Base-by-base conservation (phyloP, 805 yeast genomes). In the Candida multigemmis region DNA sequence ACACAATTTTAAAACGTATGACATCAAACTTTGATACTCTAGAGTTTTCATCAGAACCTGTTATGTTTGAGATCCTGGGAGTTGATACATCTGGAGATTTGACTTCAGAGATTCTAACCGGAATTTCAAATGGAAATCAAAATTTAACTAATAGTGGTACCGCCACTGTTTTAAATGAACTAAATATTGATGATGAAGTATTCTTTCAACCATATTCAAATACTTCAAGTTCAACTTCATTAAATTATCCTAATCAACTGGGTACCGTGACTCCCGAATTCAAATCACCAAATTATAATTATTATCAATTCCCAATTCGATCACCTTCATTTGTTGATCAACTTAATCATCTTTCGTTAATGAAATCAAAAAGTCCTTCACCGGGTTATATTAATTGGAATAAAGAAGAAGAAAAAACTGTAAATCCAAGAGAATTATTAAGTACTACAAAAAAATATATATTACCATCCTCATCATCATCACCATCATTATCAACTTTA, bases 381-480 rank as follows among this genome's bases (percentile, higher is more conserved):
- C 30, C 25, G 17, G 26, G 31, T 17, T 18, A 26, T 12, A 17
- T 17, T 17, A 24, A 32, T 20, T 30, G 32, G 11, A 19, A 21
- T 10, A 35, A 28, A 17, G 7, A 7, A 17, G 36, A 34, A 25
- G 46, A 44, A 20, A 35, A 46, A 22, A 56, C 62, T 8, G 47
- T 56, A 23, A 53, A 55, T 32, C 63, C 63, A 3, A 38, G 45
- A 20, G 51, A 55, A 29, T 35, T 55, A 23, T 36, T 46, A 12
- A 38, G 34, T n/a, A 30, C 26, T 7, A 15, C 14, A 10, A 30
- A 30, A 13, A 31, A 30, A 16, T 36, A 33, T 14, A 30, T 35
- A 9, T 19, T 36, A 17, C 40, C 40, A 9, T 35, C 39, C 15
- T 35, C 38, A 9, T 28, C 37, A 8, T 33, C 37, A 13, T 42